These are phyloP conservation scores for Harrya chromipes DNA, from an alignment of 768 basidiomycete genomes.

Conservation along the genomic window DNA sequence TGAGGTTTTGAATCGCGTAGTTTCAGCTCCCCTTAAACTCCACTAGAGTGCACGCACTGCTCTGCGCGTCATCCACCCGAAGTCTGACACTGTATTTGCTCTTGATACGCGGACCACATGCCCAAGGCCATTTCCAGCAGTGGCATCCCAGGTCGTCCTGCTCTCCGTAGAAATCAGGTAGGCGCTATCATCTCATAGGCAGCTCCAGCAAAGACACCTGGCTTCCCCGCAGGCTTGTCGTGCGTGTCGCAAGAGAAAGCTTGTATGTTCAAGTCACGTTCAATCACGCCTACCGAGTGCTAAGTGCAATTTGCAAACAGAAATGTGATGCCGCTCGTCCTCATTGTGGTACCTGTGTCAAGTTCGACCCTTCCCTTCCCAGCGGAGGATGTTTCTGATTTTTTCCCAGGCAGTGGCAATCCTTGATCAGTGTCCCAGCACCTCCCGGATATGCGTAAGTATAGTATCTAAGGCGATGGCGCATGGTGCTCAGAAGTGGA, in stretches of 20 bases:
- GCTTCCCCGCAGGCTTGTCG: conserved; percentile 58
- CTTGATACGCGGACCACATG: conserved; percentile 40
- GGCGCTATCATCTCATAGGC: conserved; percentile 2
- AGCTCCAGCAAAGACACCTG: conserved; percentile 8
- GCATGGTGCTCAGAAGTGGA: conserved; percentile 7
- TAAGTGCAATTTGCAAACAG: conserved; percentile 35
- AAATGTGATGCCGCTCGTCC: conserved; percentile 89
- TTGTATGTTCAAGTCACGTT: conserved; percentile 46
- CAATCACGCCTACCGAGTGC: background rate
- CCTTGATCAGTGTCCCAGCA: conserved; percentile 77
- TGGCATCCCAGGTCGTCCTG: conserved; percentile 46
- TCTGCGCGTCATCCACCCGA: background rate
- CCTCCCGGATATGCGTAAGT: conserved; percentile 81
- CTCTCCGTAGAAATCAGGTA: conserved; percentile 79
- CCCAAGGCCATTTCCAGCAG: conserved; percentile 53
- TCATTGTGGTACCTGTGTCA: conserved; percentile 81
- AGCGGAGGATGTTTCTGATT: conserved; percentile 6
- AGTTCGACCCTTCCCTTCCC: conserved; percentile 45
- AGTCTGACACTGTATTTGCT: background rate
- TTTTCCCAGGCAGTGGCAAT: conserved; percentile 67
- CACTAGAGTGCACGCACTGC: background rate
- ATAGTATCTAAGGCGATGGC: background rate
- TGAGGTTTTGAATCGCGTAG: background rate
- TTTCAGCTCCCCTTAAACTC: background rate
- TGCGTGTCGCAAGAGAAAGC: conserved; percentile 79